phyloP scores from a whole-genome alignment of 2,329 filamentous ascomycete genomes.

The Monosporascus sp. region DNA sequence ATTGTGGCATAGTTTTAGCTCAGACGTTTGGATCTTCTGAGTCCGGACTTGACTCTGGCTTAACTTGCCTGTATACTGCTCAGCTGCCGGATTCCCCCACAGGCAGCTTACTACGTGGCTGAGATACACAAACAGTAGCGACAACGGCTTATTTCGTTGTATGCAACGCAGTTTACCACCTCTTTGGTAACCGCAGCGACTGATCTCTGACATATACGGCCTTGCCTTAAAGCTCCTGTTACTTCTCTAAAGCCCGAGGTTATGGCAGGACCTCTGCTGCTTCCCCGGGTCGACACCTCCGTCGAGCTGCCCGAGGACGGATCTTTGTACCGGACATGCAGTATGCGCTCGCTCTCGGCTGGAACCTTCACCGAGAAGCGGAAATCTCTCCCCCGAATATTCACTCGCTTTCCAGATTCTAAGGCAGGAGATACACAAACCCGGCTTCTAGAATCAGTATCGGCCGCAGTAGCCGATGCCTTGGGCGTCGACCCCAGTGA shows the following conservation, averaged over 20 bases:
- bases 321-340: background rate
- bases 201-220: too few species aligned
- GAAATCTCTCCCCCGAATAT: constrained; percentile 13
- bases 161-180: background rate
- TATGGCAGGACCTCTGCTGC: background rate
- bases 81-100: background rate
- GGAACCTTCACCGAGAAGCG: constrained; percentile 3
- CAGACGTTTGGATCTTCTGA: background rate
- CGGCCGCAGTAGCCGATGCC: constrained; percentile 20
- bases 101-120: background rate
- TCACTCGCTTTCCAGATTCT: constrained; percentile 12
- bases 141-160: background rate
- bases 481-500: constrained; percentile 22
- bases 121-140: background rate
- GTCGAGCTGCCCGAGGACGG: constrained; percentile 1
- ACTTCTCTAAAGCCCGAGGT: background rate
- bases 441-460: constrained; percentile 17
- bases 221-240: background rate
- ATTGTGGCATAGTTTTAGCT: background rate
- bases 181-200: background rate
- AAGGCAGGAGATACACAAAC: constrained; percentile 11
- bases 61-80: background rate
- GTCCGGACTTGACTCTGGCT: background rate
- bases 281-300: constrained; percentile 6
- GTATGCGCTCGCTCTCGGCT: background rate